Percentiles rank a stretch among this genome's conserved stretches.
Evolutionary conservation across 495 filamentous ascomycete species (phyloP).

Genomic region (Filosporella fistucella): DNA sequence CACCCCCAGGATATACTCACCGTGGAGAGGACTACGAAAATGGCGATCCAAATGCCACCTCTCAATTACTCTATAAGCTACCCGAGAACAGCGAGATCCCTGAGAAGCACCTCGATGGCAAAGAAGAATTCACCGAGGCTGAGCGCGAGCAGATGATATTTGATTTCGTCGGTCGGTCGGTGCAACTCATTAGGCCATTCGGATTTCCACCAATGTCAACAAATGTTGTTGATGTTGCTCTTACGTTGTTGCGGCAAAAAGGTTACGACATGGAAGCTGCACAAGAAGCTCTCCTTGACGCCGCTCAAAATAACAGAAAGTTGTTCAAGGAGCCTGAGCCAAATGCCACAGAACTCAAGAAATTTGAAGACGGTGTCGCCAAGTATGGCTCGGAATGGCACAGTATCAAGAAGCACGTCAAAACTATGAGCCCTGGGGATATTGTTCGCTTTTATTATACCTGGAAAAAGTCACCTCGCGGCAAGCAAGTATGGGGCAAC

Average conservation of each 20-base stretch:
- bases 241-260: slow-evolving; percentile 66
- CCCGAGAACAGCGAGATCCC: slow-evolving; percentile 41
- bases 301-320: slow-evolving; percentile 59
- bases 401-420: slow-evolving; percentile 78
- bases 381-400: slow-evolving; percentile 91
- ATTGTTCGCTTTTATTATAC: slow-evolving; percentile 93
- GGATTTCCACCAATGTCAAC: slow-evolving; percentile 61
- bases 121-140: slow-evolving; percentile 44
- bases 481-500: slow-evolving; percentile 83
- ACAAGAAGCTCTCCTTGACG: slow-evolving; percentile 69
- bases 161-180: slow-evolving; percentile 69
- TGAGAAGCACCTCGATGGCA: background rate
- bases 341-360: slow-evolving; percentile 71
- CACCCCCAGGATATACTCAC: slow-evolving; percentile 77
- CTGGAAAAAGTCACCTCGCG: slow-evolving; percentile 93
- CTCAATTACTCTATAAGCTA: slow-evolving; percentile 56
- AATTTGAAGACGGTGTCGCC: slow-evolving; percentile 87
- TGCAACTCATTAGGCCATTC: slow-evolving; percentile 51
- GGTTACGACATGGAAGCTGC: slow-evolving; percentile 68
- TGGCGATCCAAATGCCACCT: slow-evolving; percentile 39
- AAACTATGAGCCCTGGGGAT: slow-evolving; percentile 67
- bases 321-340: slow-evolving; percentile 85
- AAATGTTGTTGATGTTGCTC: slow-evolving; percentile 83
- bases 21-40: slow-evolving; percentile 71
- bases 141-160: slow-evolving; percentile 54